Percentiles rank a stretch among this genome's conserved stretches.
Conservation (phyloP, 2,329 filamentous ascomycete genomes). For the Orbilia oligospora region DNA sequence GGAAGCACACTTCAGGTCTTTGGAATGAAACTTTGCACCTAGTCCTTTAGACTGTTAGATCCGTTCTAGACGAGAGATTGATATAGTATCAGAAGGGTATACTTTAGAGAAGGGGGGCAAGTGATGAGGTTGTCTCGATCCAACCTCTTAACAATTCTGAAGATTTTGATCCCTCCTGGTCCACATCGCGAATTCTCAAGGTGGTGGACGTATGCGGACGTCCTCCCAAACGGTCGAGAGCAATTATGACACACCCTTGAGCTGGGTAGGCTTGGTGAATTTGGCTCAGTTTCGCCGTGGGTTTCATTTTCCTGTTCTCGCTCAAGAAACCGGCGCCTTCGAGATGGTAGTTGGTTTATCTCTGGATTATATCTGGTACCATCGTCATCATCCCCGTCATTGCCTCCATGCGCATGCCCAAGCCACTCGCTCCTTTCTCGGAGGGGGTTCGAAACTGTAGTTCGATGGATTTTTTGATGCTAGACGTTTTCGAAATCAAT, state of each 20-base stretch:
- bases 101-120: not conserved
- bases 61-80: not conserved
- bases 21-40: not conserved
- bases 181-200: slow-evolving; percentile 17
- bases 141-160: not conserved
- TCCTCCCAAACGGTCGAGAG: not conserved
- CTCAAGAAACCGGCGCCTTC: too few relatives aligned
- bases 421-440: not conserved
- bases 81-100: not conserved
- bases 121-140: slow-evolving; percentile 11
- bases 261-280: not conserved
- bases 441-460: not conserved
- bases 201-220: not conserved
- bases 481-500: too few relatives aligned
- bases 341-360: not conserved
- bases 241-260: not conserved
- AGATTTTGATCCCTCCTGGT: not conserved
- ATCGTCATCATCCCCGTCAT: not conserved
- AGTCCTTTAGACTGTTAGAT: not conserved
- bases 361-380: not conserved
- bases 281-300: too few relatives aligned
- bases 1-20: not conserved
- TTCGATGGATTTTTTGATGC: slow-evolving; percentile 5
- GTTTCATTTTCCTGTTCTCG: not conserved
- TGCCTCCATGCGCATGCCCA: not conserved